Conservation (phyloP, 1,139 yeast genomes). For the Scheffersomyces insectosa region DNA sequence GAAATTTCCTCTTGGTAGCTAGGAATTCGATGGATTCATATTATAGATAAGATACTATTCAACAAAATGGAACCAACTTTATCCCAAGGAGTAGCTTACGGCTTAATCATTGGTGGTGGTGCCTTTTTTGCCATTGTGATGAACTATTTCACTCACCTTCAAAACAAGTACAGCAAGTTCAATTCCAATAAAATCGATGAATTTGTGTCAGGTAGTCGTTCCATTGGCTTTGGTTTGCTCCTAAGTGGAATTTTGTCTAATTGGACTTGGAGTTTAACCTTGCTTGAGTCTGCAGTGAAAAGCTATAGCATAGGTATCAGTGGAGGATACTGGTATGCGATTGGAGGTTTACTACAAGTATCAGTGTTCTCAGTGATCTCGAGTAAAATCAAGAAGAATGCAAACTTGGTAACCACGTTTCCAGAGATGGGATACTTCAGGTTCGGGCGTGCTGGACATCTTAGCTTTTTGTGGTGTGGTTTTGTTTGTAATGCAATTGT, state of each 20-base stretch:
- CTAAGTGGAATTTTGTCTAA: slow-evolving; percentile 34
- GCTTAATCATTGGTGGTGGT: slow-evolving; percentile 35
- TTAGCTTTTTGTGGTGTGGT: slow-evolving; percentile 37
- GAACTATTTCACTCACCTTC: slow-evolving; percentile 30
- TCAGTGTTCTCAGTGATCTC: slow-evolving; percentile 38
- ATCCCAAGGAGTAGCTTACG: slow-evolving; percentile 38
- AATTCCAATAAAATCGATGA: slow-evolving; percentile 33
- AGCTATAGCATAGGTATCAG: slow-evolving; percentile 21
- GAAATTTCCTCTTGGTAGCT: too few species aligned
- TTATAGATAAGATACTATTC: neutral
- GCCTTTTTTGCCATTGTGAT: slow-evolving; percentile 33
- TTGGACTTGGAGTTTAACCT: slow-evolving; percentile 41
- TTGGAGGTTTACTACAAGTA: slow-evolving; percentile 38
- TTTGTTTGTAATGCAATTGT: slow-evolving; percentile 39
- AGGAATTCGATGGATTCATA: too few species aligned
- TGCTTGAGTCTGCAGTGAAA: slow-evolving; percentile 31
- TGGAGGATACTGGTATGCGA: slow-evolving; percentile 35
- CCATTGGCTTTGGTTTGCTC: slow-evolving; percentile 32
- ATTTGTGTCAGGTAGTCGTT: slow-evolving; percentile 37
- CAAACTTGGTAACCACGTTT: slow-evolving; percentile 39
- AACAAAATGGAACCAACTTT: slow-evolving; percentile 26
- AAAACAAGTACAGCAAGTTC: slow-evolving; percentile 25
- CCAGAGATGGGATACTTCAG: slow-evolving; percentile 40
- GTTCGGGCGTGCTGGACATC: slow-evolving; percentile 38
- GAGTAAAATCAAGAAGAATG: slow-evolving; percentile 37